Base-by-base conservation (phyloP, 768 basidiomycete genomes). In the Trametes coccinea region DNA sequence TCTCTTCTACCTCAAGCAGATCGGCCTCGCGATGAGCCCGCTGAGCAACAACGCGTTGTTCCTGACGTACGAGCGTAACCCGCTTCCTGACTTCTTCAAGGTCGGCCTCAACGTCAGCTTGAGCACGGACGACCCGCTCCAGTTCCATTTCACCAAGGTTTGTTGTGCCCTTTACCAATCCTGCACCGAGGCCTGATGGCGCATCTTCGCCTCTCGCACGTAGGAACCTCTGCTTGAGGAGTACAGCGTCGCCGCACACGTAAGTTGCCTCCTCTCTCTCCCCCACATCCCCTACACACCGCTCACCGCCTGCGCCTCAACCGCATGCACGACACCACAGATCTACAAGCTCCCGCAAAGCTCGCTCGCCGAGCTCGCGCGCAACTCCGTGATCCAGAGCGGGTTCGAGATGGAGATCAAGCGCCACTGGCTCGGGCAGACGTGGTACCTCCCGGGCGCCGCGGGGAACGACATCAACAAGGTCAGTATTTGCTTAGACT, bases 341-440 rank as follows among this genome's bases (percentile, higher is more conserved):
- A 98, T 99, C 61, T 97, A 98, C 76, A 98, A 98, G 76, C 77
- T 98, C 53, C 92, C 96, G 0, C 96, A 93, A 72, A 92, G 90
- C 66, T 94, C 92, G 0, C 79, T 99, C 60, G 97, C 95, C 11
- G 97, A 99, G 74, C 83, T 99, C 10, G 97, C 97, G n/a, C 87
- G 97, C 45, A 99, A 99, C 77, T 96, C 94, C 0, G 97, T 98
- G 34, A 80, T 90, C 48, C 97, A 98, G 72, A 94, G 92, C 69
- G 97, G 97, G 1, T 98, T 98, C 72, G 97, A 99, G 76, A 98
- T 98, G 95, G 90, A 96, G 72, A 73, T 98, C 69, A 98, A 98
- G 77, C 88, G 92, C 9, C 94, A 92, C 72, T 95, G 94, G 94
- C 79, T 99, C 2, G 97, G 97, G 0, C 84, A 90, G 65, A 78